Percentiles rank a stretch among this genome's conserved stretches.
These are phyloP conservation scores for Protostelium mycophagum DNA, from an alignment of 78 protist genomes.

Conservation along the genomic window DNA sequence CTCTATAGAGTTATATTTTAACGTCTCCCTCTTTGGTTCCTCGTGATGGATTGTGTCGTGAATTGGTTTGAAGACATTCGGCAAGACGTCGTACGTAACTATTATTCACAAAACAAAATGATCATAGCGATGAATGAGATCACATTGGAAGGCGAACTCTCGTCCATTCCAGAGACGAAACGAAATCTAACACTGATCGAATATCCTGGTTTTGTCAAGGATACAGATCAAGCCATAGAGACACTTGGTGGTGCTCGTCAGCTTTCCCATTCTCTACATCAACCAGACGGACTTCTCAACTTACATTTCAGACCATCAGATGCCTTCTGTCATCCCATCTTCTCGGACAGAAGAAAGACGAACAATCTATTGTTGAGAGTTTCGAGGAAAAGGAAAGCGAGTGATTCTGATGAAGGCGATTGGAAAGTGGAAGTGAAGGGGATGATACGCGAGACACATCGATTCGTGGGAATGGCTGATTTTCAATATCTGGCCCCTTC, in stretches of 20 bases:
- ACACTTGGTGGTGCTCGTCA: neutral
- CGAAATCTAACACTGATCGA: neutral
- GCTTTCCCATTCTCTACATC: neutral
- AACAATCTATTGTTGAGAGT: neutral
- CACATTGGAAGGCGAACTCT: no score
- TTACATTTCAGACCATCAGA: neutral
- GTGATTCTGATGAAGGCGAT: neutral
- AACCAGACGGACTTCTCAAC: neutral
- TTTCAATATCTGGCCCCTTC: neutral
- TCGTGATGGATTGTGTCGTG: no score
- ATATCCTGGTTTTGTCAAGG: neutral
- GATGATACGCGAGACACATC: neutral
- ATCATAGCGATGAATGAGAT: no score
- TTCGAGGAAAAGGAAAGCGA: neutral
- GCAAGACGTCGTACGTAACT: no score
- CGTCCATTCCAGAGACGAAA: no score
- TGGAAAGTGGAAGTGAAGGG: neutral
- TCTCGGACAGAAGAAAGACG: neutral
- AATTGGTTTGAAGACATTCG: no score
- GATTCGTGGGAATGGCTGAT: neutral
- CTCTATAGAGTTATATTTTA: no score
- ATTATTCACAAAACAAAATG: no score
- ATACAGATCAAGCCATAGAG: neutral
- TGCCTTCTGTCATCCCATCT: neutral
- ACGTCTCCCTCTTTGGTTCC: no score